A percentile compares a stretch with the other conserved stretches of the same genome.
phyloP scores from a whole-genome alignment of 2,329 filamentous ascomycete genomes.

The Fusarium robinianum region DNA sequence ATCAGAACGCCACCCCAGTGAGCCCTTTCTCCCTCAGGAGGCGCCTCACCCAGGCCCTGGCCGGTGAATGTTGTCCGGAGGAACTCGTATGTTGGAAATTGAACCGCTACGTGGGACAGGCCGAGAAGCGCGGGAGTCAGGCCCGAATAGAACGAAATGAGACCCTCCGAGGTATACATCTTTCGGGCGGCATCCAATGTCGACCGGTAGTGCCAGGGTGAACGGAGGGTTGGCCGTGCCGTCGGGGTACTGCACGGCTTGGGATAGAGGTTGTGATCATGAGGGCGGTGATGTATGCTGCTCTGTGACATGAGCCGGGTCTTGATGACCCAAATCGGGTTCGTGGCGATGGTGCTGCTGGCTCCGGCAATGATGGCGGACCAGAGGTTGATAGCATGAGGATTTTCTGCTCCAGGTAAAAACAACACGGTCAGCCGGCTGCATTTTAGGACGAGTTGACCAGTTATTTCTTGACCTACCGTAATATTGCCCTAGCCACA shows the following conservation, averaged over 20 bases:
- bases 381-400: constrained; percentile 79
- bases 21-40: constrained; percentile 48
- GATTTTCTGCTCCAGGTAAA: constrained; percentile 62
- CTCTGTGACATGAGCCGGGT: constrained; percentile 96
- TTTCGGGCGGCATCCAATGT: constrained; percentile 91
- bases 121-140: constrained; percentile 90
- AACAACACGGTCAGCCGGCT: constrained; percentile 19
- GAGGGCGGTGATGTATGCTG: constrained; percentile 46
- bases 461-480: constrained; percentile 48
- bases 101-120: constrained; percentile 92
- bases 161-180: constrained; percentile 91
- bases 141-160: constrained; percentile 92
- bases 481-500: constrained; percentile 68
- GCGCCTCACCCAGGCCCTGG: constrained; percentile 76
- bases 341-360: constrained; percentile 91
- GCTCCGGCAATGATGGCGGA: constrained; percentile 90
- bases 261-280: constrained; percentile 52
- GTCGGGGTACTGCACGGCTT: constrained; percentile 59
- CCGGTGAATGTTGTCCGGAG: constrained; percentile 91
- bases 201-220: constrained; percentile 89
- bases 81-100: constrained; percentile 95
- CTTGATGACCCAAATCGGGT: constrained; percentile 99
- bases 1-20: constrained; percentile 85
- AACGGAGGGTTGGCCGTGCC: constrained; percentile 58
- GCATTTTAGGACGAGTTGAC: not conserved